Conservation (phyloP, 139 green algal genomes). For the Micractinium sp. region DNA sequence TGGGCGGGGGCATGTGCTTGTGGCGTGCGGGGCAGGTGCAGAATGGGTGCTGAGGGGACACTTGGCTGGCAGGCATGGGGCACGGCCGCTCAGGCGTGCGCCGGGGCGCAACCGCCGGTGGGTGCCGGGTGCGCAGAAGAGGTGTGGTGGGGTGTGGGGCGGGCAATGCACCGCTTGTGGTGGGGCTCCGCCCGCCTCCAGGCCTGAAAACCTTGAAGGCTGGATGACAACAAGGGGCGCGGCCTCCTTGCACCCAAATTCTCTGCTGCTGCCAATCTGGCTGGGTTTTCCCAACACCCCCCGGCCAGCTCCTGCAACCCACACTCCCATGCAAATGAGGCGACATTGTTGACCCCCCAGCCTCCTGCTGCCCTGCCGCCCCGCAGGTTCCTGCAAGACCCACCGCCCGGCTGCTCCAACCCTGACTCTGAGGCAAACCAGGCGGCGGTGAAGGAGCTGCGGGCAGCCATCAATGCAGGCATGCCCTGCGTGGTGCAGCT, state of each 20-base stretch:
- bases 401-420: background rate
- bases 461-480: conserved; percentile 54
- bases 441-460: conserved; percentile 47
- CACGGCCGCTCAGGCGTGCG: too few species aligned
- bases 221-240: too few species aligned
- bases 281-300: too few species aligned
- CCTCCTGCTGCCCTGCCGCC: background rate
- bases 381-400: conserved; percentile 65
- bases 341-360: background rate
- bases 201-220: background rate
- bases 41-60: too few species aligned
- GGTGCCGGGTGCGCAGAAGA: too few species aligned
- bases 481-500: conserved; percentile 61
- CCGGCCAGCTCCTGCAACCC: too few species aligned
- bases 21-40: background rate
- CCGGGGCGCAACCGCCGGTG: background rate
- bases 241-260: too few species aligned
- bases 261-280: too few species aligned
- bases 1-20: background rate
- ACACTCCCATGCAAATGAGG: too few species aligned
- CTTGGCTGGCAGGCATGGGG: background rate
- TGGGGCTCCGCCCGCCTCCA: background rate
- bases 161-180: too few species aligned
- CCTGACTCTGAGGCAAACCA: conserved; percentile 32
- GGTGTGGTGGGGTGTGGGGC: too few species aligned